These are phyloP conservation scores for Sarocladiaceae sp. DNA, from an alignment of 2,329 filamentous ascomycete genomes.

Conservation along the genomic window DNA sequence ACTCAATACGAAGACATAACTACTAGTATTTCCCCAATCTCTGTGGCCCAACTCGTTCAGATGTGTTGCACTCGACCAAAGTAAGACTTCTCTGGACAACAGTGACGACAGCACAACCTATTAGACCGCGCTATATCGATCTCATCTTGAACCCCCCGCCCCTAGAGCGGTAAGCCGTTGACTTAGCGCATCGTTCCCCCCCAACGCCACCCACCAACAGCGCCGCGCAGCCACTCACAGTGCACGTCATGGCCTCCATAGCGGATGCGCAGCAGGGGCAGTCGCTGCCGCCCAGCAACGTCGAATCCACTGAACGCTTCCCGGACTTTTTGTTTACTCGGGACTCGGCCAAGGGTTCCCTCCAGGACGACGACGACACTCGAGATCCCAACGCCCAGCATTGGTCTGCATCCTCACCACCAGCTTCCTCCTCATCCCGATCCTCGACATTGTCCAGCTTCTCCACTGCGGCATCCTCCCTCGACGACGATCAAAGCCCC, in stretches of 20 bases:
- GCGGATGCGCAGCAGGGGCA: conserved; percentile 19
- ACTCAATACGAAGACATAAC: too few species aligned
- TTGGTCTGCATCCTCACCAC: conserved; percentile 7
- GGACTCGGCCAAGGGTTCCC: neutral
- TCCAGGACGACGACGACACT: conserved; percentile 14
- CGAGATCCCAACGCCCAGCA: conserved; percentile 4
- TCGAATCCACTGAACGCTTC: conserved; percentile 27
- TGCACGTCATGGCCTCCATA: neutral
- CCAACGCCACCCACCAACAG: neutral
- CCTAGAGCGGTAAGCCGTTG: too few species aligned
- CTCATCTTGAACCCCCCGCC: too few species aligned
- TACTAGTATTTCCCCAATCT: too few species aligned
- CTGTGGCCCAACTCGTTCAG: too few species aligned
- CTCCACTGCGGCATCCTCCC: conserved; percentile 7
- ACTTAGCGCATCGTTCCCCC: neutral
- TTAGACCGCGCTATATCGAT: too few species aligned
- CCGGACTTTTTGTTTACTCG: conserved; percentile 37
- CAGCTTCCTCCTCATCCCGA: conserved; percentile 7
- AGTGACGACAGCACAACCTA: too few species aligned
- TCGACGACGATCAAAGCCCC: conserved; percentile 9
- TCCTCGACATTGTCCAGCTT: conserved; percentile 10
- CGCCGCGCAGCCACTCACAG: neutral
- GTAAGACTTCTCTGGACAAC: too few species aligned
- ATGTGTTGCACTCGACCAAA: too few species aligned
- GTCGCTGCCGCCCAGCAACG: conserved; percentile 31